These are phyloP conservation scores for Lentinus polychrous DNA, from an alignment of 1,284 basidiomycete genomes.

Conservation along the genomic window DNA sequence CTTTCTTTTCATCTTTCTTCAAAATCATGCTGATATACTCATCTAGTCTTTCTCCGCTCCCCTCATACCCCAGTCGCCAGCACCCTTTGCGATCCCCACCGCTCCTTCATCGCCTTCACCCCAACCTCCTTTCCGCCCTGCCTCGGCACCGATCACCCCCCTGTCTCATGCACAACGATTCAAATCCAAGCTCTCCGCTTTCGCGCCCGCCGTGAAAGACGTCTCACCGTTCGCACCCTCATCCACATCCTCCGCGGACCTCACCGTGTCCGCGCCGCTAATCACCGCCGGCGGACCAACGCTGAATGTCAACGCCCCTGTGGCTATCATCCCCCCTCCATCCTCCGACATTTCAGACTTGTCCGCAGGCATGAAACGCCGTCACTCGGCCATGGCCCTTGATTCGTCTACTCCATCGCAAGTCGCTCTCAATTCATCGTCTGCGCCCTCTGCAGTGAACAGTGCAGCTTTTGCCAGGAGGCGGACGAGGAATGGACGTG, in stretches of 20 bases:
- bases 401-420: constrained; percentile 17
- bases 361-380: constrained; percentile 28
- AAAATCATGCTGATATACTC: not conserved
- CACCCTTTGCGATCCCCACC: not conserved
- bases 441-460: not conserved
- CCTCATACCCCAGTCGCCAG: constrained; percentile 1
- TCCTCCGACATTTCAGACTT: constrained; percentile 11
- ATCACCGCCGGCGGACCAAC: not conserved
- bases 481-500: not conserved
- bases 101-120: not conserved
- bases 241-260: not conserved
- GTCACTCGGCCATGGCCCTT: constrained; percentile 29
- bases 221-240: not conserved
- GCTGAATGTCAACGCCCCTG: constrained; percentile 6
- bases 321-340: constrained; percentile 3
- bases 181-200: not conserved
- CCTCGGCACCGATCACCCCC: not conserved
- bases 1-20: not conserved
- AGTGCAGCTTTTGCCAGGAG: constrained; percentile 1
- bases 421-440: not conserved
- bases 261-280: not conserved
- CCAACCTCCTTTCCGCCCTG: not conserved
- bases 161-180: not conserved
- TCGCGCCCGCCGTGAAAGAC: not conserved
- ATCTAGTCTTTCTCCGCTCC: not conserved